A percentile compares a stretch with the other conserved stretches of the same genome.
These are phyloP conservation scores for Hypsizygus marmoreus DNA, from an alignment of 768 basidiomycete species.

Conservation along the genomic window DNA sequence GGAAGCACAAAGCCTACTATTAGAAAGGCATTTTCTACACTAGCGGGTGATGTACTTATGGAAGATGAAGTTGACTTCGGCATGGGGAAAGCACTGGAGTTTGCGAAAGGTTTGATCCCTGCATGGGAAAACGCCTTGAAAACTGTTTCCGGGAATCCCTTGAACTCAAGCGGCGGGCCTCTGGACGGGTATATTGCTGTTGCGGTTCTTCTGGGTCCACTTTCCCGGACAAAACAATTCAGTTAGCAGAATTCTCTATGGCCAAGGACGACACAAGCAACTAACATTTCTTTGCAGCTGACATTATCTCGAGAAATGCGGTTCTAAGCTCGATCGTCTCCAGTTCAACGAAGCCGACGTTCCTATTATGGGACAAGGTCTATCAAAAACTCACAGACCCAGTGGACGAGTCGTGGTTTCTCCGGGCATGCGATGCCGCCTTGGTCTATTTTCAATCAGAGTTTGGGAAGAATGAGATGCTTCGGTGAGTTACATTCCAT, in stretches of 20 bases:
- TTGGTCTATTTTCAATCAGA: conserved; percentile 50
- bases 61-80: conserved; percentile 43
- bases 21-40: conserved; percentile 60
- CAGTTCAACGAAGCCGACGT: conserved; percentile 70
- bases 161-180: conserved; percentile 64
- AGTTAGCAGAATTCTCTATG: conserved; percentile 39
- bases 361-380: conserved; percentile 86
- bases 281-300: conserved; percentile 31
- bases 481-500: conserved; percentile 46
- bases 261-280: neutral
- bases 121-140: conserved; percentile 75
- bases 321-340: conserved; percentile 49
- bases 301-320: conserved; percentile 49
- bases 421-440: conserved; percentile 60
- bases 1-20: conserved; percentile 59
- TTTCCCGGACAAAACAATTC: conserved; percentile 50
- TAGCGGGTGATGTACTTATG: conserved; percentile 61
- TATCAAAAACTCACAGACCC: conserved; percentile 68
- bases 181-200: conserved; percentile 83
- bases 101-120: conserved; percentile 57
- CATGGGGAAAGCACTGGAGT: conserved; percentile 44
- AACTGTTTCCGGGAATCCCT: conserved; percentile 58
- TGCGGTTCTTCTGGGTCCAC: conserved; percentile 65
- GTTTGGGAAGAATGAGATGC: conserved; percentile 49
- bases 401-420: conserved; percentile 75